Conservation (phyloP, 2,329 filamentous ascomycete genomes). For the Lojkania enalia region DNA sequence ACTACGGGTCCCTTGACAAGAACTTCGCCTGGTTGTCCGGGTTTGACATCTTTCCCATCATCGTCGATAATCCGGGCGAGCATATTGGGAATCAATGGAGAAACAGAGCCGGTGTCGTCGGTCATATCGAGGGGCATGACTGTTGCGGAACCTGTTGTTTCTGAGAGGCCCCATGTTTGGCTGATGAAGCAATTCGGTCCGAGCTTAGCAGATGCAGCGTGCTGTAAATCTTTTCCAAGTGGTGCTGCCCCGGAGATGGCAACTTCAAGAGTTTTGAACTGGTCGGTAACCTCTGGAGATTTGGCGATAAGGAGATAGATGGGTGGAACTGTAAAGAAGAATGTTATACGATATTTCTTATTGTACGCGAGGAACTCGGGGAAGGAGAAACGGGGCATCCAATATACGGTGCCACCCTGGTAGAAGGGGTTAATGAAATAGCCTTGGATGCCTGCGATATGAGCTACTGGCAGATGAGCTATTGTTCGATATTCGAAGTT, state of each 20-base stretch:
- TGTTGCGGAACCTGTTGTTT: slow-evolving; percentile 57
- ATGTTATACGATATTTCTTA: slow-evolving; percentile 55
- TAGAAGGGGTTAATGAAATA: slow-evolving; percentile 52
- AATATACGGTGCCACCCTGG: slow-evolving; percentile 54
- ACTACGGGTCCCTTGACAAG: slow-evolving; percentile 42
- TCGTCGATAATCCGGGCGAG: slow-evolving; percentile 41
- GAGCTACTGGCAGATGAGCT: slow-evolving; percentile 52
- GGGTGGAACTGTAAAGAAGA: slow-evolving; percentile 63
- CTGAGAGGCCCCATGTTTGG: slow-evolving; percentile 63
- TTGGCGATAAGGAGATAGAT: slow-evolving; percentile 65
- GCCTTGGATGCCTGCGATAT: slow-evolving; percentile 54
- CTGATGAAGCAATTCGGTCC: slow-evolving; percentile 49
- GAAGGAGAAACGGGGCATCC: slow-evolving; percentile 66
- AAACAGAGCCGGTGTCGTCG: slow-evolving; percentile 55
- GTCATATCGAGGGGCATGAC: slow-evolving; percentile 46
- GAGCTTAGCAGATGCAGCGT: slow-evolving; percentile 55
- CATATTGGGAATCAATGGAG: slow-evolving; percentile 47
- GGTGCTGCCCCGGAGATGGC: slow-evolving; percentile 61
- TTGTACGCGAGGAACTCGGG: slow-evolving; percentile 58
- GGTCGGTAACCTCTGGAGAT: slow-evolving; percentile 57
- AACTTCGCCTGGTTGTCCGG: slow-evolving; percentile 37
- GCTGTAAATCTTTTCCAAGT: slow-evolving; percentile 58
- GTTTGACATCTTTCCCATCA: slow-evolving; percentile 34
- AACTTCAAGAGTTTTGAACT: slow-evolving; percentile 55
- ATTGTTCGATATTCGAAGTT: slow-evolving; percentile 47